Evolutionary conservation across 2,329 filamentous ascomycete species (phyloP), one percentile per base, ranked within the genome.

Genomic region (Botrytis byssoidea): DNA sequence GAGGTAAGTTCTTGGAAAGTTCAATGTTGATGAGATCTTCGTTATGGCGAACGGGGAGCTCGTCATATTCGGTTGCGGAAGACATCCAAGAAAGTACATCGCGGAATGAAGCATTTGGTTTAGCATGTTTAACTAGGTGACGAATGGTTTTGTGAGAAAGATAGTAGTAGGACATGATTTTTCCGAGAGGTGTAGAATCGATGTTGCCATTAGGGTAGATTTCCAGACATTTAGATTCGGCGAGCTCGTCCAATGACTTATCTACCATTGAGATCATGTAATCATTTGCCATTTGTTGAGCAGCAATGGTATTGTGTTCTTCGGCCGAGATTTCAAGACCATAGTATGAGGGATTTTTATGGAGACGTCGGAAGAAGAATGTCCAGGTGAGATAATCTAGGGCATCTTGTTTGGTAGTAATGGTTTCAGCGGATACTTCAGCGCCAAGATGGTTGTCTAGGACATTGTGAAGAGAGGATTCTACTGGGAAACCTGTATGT

Each of bases 161-260:
- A 81, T 99, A 99, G 86, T 99, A 99, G 86, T 98, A 99, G 82
- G 93, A 97, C 94, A 98, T 98, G 80, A 99, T 98, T 85, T 97
- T 98, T 79, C 96, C 96, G 10, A 98, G 88, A 0, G 95, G 91
- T 0, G 96, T 98, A 0, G 95, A 86, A 78, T 97, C 93, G 42
- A 99, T 91, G 78, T 97, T 92, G 61, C 95, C 95, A 77, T 96
- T 97, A 63, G 92, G 91, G 79, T 93, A 92, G 4, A 97, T 87
- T 29, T 91, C 87, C 25, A 97, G 90, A 84, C 96, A 99, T 71
- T 91, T 91, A 2, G 95, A 98, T 75, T 92, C 88, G 0, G 91
- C 92, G 7, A 99, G 88, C 80, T 97, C 94, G 37, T 85, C 85
- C 14, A 99, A 88, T 0, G 95, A 97, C 74, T 91, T 92, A 80